Conservation (phyloP, 495 filamentous ascomycete genomes). For the Polyplosphaeria fusca region DNA sequence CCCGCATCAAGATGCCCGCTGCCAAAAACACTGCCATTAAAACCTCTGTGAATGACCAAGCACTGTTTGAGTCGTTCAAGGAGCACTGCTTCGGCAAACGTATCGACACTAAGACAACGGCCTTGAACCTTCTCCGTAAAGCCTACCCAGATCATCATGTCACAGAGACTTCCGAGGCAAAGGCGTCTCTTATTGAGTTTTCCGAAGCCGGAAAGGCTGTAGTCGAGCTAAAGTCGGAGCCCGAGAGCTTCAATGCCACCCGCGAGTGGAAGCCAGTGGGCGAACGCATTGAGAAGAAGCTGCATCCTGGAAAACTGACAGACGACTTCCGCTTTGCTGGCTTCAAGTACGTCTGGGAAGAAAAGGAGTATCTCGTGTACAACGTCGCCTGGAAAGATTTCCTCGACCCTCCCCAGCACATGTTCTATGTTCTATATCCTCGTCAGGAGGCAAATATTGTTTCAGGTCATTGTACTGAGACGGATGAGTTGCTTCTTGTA, state of each 20-base stretch:
- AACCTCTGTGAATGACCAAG: conserved; percentile 3
- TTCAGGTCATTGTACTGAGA: conserved; percentile 12
- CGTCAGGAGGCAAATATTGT: conserved; percentile 1
- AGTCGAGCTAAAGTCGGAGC: conserved; percentile 4
- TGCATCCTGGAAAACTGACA: conserved; percentile 7
- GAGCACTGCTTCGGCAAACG: conserved; percentile 5
- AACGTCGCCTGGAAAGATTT: conserved; percentile 10
- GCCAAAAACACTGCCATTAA: conserved; percentile 1
- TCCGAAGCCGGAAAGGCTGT: conserved; percentile 36
- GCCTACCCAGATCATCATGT: conserved; percentile 34
- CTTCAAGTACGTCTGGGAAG: conserved; percentile 29
- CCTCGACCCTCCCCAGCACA: neutral
- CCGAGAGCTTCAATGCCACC: conserved; percentile 18
- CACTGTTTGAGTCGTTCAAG: conserved; percentile 14
- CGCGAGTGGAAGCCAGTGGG: conserved; percentile 27
- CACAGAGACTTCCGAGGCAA: conserved; percentile 18
- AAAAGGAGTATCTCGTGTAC: conserved; percentile 26
- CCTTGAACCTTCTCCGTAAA: conserved; percentile 26
- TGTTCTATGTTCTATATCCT: conserved; percentile 14
- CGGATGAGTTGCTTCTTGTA: conserved; percentile 19
- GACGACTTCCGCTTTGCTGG: conserved; percentile 20
- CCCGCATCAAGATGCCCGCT: conserved; percentile 11
- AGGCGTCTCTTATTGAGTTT: conserved; percentile 33
- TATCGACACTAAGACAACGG: conserved; percentile 9
- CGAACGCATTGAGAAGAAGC: conserved; percentile 20